Evolutionary conservation across 768 basidiomycete species (phyloP), one percentile per base, ranked within the genome.

Genomic region (Xanthoconium purpureum): DNA sequence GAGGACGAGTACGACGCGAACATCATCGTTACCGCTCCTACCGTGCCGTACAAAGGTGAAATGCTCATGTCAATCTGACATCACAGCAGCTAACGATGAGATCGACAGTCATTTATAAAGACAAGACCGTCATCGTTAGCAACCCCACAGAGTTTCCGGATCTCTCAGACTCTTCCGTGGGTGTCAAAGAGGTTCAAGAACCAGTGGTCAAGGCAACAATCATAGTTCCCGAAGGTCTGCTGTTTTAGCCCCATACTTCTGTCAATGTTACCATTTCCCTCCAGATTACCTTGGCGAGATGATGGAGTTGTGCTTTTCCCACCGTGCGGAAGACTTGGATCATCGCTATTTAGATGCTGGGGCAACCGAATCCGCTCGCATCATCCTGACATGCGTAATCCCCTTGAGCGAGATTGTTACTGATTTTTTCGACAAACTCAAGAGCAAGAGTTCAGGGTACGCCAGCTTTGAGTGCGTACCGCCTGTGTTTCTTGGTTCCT

Each of bases 61-160:
- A 20, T 40, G 24, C 40, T 30, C 11, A 11, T 7, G 9, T 39
- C 36, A 3, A 24, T 11, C 14, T 14, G 40, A 6, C 28, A 35
- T 28, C 14, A 37, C 39, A 13, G 10, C 10, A 35, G 8, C 46
- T 37, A 50, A 61, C 18, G 13, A 38, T 36, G 49, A 33, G 47
- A 52, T 37, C 36, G 40, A 43, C 59, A 96, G 92, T 98, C 47
- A 67, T 92, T 33, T 91, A 88, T 73, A 81, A 76, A 61, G 84
- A 86, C 57, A 78, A 86, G 48, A 78, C 72, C 15, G 77, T 78
- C 24, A 73, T 80, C 44, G 79, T 99, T 66, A 94, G 94, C 71
- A 98, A 97, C 70, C 96, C 97, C 17, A 91, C 90, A 1, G 91
- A 97, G 60, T 99, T 99, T 67, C 97, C 97, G 1, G 95, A 98